Evolutionary conservation across 208 protist genomes (phyloP).

Genomic region (Porcisia hertigi): DNA sequence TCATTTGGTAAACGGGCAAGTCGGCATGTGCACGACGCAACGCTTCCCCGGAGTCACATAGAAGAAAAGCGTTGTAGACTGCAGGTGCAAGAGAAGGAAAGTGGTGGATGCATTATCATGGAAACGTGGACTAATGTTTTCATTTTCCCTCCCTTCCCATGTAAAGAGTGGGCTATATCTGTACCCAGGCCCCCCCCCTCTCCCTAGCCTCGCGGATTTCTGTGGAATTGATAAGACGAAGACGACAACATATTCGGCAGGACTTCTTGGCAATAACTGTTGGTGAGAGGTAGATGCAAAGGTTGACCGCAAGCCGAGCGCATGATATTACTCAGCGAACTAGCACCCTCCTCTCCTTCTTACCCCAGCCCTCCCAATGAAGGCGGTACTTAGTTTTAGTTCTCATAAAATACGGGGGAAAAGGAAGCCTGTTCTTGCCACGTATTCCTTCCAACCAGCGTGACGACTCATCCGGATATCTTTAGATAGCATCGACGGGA

Average conservation of each 20-base stretch:
- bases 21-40: neutral
- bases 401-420: constrained; percentile 41
- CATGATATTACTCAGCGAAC: neutral
- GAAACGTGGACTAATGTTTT: too few relatives aligned
- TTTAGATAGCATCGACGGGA: constrained; percentile 80
- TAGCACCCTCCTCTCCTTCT: neutral
- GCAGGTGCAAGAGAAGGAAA: neutral
- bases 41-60: neutral
- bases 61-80: neutral
- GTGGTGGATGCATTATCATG: too few relatives aligned
- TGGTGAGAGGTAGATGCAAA: neutral
- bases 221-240: neutral
- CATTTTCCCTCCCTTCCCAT: too few relatives aligned
- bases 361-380: neutral
- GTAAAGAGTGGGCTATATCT: neutral
- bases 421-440: constrained; percentile 50
- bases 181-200: neutral
- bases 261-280: neutral
- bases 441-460: constrained; percentile 65
- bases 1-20: neutral
- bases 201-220: neutral
- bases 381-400: neutral
- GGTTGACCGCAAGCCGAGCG: neutral
- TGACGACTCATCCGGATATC: constrained; percentile 81
- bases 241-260: neutral